Evolutionary conservation across 164 flowering plant species (phyloP), one percentile per base, ranked within the genome.

Genomic region (Vitis rupestris): DNA sequence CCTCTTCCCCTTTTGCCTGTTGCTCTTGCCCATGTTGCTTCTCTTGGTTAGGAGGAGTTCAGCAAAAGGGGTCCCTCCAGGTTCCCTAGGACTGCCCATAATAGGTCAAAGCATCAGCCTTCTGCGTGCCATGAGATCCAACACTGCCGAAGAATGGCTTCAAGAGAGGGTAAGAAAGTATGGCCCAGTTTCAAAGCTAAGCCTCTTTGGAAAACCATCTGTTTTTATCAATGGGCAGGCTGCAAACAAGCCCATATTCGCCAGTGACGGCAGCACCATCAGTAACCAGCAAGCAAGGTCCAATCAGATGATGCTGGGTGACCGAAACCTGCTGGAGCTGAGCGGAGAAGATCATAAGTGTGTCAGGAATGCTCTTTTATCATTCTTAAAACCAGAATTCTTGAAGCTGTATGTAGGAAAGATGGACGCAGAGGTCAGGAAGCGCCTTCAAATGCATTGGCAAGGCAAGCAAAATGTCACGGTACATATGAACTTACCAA

Each of bases 301-400:
- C 1, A 14, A 74, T 2, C 14, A 27, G 13, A 66, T 8, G 74
- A 76, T 80, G 13, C 10, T 78, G 59, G 83, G 86, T 0, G 76
- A 78, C 1, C 31, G 80, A 23, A 73, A 51, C n/a, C 8, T 83
- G 51, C 14, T 73, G 13, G 82, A 81, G 50, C 66, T 80, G 49
- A 72, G 50, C 14, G 83, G 80, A 9, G 68, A 78, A n/a, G 83
- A 83, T 66, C 86, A 83, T 59, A 80, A 70, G 69, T 75, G 86
- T 10, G 77, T 80, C 15, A 70, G 83, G 50, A 57, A 30, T 37
- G 82, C 81, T 0, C 63, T 80, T 9, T 7, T 71, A 14, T 61
- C 78, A 0, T 82, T 82, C 77, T 60, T 80, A 67, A 80, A 72
- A 54, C 84, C 84, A 3, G 82, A 83, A 47, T 74, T 75, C 0